Evolutionary conservation across 139 green algal species (phyloP), one percentile per base, ranked within the genome.

Genomic region (Picochlorum costavermella): DNA sequence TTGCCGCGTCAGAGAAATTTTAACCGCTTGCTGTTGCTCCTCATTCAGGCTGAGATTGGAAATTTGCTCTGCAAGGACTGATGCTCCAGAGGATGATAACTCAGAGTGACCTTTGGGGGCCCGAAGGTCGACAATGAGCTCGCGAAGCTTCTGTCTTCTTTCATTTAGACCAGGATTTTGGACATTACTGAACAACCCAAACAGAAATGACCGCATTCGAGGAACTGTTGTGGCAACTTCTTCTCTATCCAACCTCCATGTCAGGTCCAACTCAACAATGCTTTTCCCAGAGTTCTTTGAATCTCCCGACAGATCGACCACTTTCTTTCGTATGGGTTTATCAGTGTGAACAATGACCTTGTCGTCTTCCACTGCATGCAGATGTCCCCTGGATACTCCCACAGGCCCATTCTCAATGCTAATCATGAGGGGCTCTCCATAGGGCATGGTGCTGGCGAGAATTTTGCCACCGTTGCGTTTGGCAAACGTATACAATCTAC

Each of bases 231-330:
- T 81, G 6, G 72, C 67, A 9, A 81, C 55, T 20, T 91, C 85
- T 28, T 92, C 83, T 1, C 71, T 68, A 67, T 95, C 88, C 3
- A 95, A 45, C 9, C 88, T 79, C 88, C 88, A 95, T 9, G 56
- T 23, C 16, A 53, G 20, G 16, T 23, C n/a, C 17, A 23, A 53
- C 33, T 40, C 33, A 53, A 23, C 46, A 26, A 20, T 53, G 46
- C 17, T 28, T 53, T 28, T 53, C 9, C n/a, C n/a, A 28, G n/a
- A 53, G 5, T 53, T 23, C n/a, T 53, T 53, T 53, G 5, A 20
- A 53, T 37, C 36, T 25, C 40, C 51, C 6, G 36, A 4, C 1
- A 56, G 56, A 48, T n/a, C 9, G n/a, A 76, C 50, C 56, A 78
- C 45, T 25, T 61, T 53, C 3, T 25, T 17, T 48, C 69, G 65